Conservation (phyloP, 331 rosid species). For the Telfairia occidentalis region DNA sequence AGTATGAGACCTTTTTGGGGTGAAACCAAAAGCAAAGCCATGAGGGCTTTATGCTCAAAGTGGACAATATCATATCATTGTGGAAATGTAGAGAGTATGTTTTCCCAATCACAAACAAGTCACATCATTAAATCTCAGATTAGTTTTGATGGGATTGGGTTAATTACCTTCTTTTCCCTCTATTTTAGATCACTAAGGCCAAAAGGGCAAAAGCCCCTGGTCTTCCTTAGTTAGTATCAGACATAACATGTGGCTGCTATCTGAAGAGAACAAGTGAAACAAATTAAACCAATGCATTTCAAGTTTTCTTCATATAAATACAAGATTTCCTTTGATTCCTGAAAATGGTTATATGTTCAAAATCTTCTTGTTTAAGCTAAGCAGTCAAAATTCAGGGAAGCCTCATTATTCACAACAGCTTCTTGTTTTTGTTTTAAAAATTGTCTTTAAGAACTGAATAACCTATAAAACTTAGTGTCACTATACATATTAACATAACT, state of each 20-base stretch:
- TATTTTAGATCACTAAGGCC: neutral
- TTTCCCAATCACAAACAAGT: too few species aligned
- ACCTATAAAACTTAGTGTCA: neutral
- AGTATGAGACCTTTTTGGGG: too few species aligned
- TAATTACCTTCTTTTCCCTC: neutral
- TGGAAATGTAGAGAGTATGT: too few species aligned
- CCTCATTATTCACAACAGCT: neutral
- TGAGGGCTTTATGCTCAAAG: too few species aligned
- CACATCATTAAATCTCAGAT: neutral
- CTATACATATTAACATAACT: neutral
- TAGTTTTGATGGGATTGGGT: neutral
- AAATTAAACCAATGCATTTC: neutral
- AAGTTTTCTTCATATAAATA: neutral
- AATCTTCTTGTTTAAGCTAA: neutral
- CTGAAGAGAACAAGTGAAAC: neutral
- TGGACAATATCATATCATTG: too few species aligned
- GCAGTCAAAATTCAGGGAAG: neutral
- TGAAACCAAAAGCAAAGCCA: too few species aligned
- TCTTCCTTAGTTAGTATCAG: neutral
- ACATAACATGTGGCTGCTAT: neutral
- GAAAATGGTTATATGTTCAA: neutral
- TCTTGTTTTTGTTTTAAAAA: neutral
- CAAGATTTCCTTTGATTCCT: neutral
- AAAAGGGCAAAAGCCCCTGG: neutral
- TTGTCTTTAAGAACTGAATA: neutral